These are phyloP conservation scores for Pluteus cervinus DNA, from an alignment of 768 basidiomycete genomes.

Conservation along the genomic window DNA sequence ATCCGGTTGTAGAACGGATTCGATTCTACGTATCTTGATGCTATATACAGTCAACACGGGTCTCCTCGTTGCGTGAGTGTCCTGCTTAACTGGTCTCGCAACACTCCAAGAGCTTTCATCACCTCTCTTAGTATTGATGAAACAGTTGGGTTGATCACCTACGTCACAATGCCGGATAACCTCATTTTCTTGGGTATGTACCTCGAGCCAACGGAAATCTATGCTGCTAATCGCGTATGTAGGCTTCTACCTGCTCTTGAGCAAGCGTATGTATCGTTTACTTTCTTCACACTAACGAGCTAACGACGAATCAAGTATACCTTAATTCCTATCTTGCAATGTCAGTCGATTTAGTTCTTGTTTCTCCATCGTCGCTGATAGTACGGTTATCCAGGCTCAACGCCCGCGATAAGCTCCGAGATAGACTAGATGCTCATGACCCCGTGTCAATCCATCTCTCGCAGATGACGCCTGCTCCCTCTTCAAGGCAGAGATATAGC, in stretches of 20 bases:
- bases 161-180: slow-evolving; percentile 46
- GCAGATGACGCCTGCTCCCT: slow-evolving; percentile 25
- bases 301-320: slow-evolving; percentile 33
- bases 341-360: slow-evolving; percentile 13
- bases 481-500: too few species aligned
- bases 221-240: not conserved
- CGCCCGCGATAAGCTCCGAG: slow-evolving; percentile 34
- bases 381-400: slow-evolving; percentile 30
- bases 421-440: slow-evolving; percentile 23
- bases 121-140: slow-evolving; percentile 36
- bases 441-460: slow-evolving; percentile 39
- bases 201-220: not conserved
- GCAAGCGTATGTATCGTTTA: slow-evolving; percentile 36
- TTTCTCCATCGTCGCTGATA: not conserved
- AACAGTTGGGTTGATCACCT: slow-evolving; percentile 37
- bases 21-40: slow-evolving; percentile 41
- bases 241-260: slow-evolving; percentile 46
- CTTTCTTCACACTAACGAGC: not conserved
- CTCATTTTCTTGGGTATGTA: slow-evolving; percentile 44
- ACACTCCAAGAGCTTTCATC: not conserved
- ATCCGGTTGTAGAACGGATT: slow-evolving; percentile 36
- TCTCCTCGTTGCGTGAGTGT: slow-evolving; percentile 35
- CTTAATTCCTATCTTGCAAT: slow-evolving; percentile 50
- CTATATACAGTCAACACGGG: slow-evolving; percentile 53
- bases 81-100: not conserved